Conservation (phyloP, 192 early-diverging fungal genomes). For the Phlyctochytrium bullatum region DNA sequence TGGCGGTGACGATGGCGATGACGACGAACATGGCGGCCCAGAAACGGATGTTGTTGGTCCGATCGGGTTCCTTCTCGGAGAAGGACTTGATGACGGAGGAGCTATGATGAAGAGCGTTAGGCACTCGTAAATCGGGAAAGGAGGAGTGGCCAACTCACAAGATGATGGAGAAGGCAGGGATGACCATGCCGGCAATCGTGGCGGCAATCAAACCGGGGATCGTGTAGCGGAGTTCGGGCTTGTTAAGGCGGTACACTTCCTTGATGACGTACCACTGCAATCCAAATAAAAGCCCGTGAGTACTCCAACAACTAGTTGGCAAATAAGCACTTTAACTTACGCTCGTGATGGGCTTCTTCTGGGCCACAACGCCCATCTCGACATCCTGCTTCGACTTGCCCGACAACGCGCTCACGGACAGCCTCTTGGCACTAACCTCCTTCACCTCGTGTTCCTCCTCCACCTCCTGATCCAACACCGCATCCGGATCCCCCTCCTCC, state of each 20-base stretch:
- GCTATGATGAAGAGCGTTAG: too few relatives aligned
- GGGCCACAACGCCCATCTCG: neutral
- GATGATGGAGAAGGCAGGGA: constrained; percentile 72
- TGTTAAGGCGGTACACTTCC: constrained; percentile 40
- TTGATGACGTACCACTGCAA: constrained; percentile 9
- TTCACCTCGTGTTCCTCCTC: constrained; percentile 5
- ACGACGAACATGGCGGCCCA: constrained; percentile 54
- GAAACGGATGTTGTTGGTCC: neutral
- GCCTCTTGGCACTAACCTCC: neutral
- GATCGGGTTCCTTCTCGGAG: neutral
- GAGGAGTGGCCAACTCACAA: too few relatives aligned
- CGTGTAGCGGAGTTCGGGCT: constrained; percentile 39
- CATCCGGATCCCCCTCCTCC: constrained; percentile 9
- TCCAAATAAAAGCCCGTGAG: too few relatives aligned
- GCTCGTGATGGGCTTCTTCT: constrained; percentile 30
- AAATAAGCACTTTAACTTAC: constrained; percentile 9
- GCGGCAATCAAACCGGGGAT: constrained; percentile 59
- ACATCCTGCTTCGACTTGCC: neutral
- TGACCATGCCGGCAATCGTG: constrained; percentile 66
- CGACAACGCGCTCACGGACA: too few relatives aligned
- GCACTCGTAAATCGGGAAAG: too few relatives aligned
- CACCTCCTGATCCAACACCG: constrained; percentile 10
- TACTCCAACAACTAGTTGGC: too few relatives aligned
- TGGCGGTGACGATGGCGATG: constrained; percentile 60
- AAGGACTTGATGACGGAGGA: constrained; percentile 33